Percentiles rank a stretch among this genome's conserved stretches.
phyloP scores from a whole-genome alignment of 176 grass and related monocot genomes.

The Chrysopogon serrulatus region DNA sequence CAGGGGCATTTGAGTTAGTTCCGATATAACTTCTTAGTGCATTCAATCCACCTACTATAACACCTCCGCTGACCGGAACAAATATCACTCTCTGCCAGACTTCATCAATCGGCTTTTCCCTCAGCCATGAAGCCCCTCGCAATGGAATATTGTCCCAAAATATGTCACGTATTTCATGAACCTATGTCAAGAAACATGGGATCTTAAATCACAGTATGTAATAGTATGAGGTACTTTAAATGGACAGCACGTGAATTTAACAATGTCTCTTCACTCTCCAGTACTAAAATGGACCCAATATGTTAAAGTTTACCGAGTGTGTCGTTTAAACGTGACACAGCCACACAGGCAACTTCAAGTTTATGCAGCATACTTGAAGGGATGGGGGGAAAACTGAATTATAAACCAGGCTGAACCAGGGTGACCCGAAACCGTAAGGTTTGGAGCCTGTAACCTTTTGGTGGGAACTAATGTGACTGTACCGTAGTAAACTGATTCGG shows the following conservation, averaged over 20 bases:
- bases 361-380: neutral
- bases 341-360: neutral
- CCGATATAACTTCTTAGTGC: constrained; percentile 44
- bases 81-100: constrained; percentile 81
- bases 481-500: neutral
- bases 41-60: constrained; percentile 78
- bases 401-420: neutral
- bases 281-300: neutral
- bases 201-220: neutral
- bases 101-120: constrained; percentile 66
- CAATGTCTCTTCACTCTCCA: neutral
- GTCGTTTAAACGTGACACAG: neutral
- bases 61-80: constrained; percentile 64
- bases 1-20: constrained; percentile 21
- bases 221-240: constrained; percentile 4
- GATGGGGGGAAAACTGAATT: neutral
- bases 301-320: neutral
- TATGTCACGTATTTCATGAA: constrained; percentile 82
- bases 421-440: neutral
- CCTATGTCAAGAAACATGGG: constrained; percentile 34
- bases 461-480: neutral
- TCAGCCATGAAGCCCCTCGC: constrained; percentile 70
- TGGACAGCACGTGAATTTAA: neutral
- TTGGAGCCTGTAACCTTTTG: neutral
- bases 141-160: constrained; percentile 80